phyloP scores from a whole-genome alignment of 495 filamentous ascomycete genomes.

The Penicillium cataractarum region DNA sequence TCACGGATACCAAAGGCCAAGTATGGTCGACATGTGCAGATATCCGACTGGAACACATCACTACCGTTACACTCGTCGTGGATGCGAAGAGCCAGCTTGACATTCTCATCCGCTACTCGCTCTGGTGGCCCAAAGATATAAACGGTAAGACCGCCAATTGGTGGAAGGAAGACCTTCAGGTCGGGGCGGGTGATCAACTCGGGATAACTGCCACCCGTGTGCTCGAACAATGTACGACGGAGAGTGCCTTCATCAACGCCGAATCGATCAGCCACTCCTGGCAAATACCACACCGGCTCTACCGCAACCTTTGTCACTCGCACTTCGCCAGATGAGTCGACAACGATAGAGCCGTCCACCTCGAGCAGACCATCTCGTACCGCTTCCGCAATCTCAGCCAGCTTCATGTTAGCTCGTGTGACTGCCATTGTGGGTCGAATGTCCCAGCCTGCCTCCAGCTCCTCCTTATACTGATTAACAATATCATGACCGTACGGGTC shows the following conservation, averaged over 20 bases:
- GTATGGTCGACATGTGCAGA: slow-evolving; percentile 97
- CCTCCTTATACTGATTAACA: slow-evolving; percentile 44
- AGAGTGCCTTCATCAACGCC: slow-evolving; percentile 91
- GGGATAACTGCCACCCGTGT: slow-evolving; percentile 91
- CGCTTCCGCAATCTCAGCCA: slow-evolving; percentile 89
- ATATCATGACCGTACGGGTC: slow-evolving; percentile 88
- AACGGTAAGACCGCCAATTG: slow-evolving; percentile 94
- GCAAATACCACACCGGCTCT: slow-evolving; percentile 95
- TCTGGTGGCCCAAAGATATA: slow-evolving; percentile 96
- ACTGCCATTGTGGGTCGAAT: slow-evolving; percentile 94
- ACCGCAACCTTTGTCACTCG: slow-evolving; percentile 97
- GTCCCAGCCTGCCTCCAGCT: slow-evolving; percentile 74
- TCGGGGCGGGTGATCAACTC: slow-evolving; percentile 91
- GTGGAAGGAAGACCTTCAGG: slow-evolving; percentile 94
- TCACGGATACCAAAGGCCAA: slow-evolving; percentile 96
- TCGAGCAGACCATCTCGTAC: slow-evolving; percentile 76
- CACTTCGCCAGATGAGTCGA: slow-evolving; percentile 81
- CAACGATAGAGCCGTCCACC: slow-evolving; percentile 88
- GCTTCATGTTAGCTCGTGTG: slow-evolving; percentile 94
- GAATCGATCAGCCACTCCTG: slow-evolving; percentile 92
- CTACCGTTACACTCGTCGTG: slow-evolving; percentile 98
- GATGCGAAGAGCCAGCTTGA: slow-evolving; percentile 82
- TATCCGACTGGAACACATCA: slow-evolving; percentile 98
- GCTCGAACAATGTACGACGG: slow-evolving; percentile 86
- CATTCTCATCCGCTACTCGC: slow-evolving; percentile 86